Evolutionary conservation across 1,284 basidiomycete species (phyloP).

Genomic region (Sporisorium iseilematis-ciliati): DNA sequence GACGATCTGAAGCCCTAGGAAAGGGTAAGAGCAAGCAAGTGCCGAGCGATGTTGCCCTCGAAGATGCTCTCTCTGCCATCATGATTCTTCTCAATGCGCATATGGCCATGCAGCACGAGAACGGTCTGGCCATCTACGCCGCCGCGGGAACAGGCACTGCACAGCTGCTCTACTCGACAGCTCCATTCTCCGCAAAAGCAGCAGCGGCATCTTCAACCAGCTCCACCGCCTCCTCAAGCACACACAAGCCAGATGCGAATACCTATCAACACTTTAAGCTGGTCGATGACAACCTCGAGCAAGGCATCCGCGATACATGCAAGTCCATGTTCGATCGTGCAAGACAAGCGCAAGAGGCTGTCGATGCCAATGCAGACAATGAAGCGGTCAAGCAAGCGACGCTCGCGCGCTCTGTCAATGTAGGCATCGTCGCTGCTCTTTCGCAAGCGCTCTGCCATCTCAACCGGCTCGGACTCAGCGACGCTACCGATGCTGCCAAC

Average conservation of each 20-base stretch:
- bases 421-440: constrained; percentile 51
- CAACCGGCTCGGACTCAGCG: constrained; percentile 39
- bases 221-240: constrained; percentile 11
- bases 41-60: constrained; percentile 37
- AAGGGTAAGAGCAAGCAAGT: constrained; percentile 21
- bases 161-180: constrained; percentile 54
- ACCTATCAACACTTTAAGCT: constrained; percentile 64
- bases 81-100: constrained; percentile 93
- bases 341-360: constrained; percentile 21
- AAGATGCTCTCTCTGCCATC: constrained; percentile 72
- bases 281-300: constrained; percentile 57
- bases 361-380: constrained; percentile 16
- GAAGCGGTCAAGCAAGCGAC: constrained; percentile 35
- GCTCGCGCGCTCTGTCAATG: constrained; percentile 35
- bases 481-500: constrained; percentile 36
- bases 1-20: constrained; percentile 28
- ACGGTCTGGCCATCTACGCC: constrained; percentile 89
- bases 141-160: constrained; percentile 73
- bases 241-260: constrained; percentile 59
- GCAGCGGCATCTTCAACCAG: constrained; percentile 4
- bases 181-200: constrained; percentile 41
- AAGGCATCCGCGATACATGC: constrained; percentile 48
- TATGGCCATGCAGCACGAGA: constrained; percentile 89
- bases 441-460: constrained; percentile 57
- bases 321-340: constrained; percentile 43